Conservation (phyloP, 257 asterid genomes). For the Solanum tacnaense region DNA sequence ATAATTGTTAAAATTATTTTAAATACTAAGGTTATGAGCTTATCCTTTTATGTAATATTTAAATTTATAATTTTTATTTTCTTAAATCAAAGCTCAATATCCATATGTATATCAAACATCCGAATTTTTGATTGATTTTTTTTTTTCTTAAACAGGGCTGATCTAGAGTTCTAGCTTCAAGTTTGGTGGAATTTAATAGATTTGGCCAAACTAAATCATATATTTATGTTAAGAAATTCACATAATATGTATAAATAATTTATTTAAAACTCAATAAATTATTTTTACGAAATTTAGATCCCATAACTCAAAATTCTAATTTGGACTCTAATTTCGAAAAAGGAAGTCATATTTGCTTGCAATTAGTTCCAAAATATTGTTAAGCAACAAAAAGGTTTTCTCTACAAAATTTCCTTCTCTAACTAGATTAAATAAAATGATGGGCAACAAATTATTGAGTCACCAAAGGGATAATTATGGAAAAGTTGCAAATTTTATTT, state of each 20-base stretch:
- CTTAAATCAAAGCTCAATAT: background rate
- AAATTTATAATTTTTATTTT: too few species aligned
- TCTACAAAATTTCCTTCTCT: background rate
- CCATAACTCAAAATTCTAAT: background rate
- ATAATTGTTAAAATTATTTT: too few species aligned
- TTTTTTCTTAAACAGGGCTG: too few species aligned
- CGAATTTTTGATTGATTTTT: background rate
- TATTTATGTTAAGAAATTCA: background rate
- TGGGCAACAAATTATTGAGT: background rate
- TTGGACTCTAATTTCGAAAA: background rate
- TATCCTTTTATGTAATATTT: background rate
- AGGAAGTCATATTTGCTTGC: background rate
- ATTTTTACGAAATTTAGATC: background rate
- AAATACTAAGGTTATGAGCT: background rate
- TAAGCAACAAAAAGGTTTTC: background rate
- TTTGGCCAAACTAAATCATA: too few species aligned
- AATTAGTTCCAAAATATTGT: background rate
- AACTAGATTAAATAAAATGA: too few species aligned
- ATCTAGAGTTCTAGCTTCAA: background rate
- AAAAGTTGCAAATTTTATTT: background rate
- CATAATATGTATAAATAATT: background rate
- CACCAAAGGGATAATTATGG: background rate
- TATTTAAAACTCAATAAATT: background rate
- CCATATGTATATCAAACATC: background rate
- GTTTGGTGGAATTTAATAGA: background rate